Base-by-base conservation (phyloP, 306 rosid genomes). In the Glycine tomentella region DNA sequence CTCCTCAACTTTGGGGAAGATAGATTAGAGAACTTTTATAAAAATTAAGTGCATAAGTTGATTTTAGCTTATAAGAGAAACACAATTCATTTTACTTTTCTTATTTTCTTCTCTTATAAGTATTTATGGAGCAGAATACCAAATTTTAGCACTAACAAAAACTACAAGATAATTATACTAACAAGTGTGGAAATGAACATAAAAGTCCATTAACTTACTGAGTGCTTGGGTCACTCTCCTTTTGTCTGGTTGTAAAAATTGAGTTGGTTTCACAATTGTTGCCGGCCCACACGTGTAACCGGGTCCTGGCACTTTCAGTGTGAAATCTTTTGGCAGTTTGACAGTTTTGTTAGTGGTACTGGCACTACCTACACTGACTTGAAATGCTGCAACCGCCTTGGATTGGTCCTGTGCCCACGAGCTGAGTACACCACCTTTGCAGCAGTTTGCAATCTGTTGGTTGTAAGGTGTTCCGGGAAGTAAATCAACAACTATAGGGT, bases 371-470 rank as follows among this genome's bases (percentile, higher is more conserved):
- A 95, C 94, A 65, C 89, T 91, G n/a, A 92, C 44, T 87, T 92
- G 97, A 90, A 95, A 95, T 49, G 98, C 85, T 25, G 88, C 71
- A 10, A 69, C 90, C 0, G 95, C 90, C 38, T 89, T 86, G 58
- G 52, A 16, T 14, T 96, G 92, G 80, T 92, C 97, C 87, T 94
- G 97, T 5, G 48, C 91, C 93, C 88, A 90, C 33, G 98, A 92
- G 80, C 82, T 81, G 59, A 94, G 95, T 45, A 94, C 93, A 49
- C 98, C 97, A 7, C 98, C 98, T 88, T 84, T 91, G 87, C 98
- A 92, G 80, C 97, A 94, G 85, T 94, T 92, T n/a, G 92, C 76
- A 17, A 85, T 58, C 76, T 92, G 98, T 80, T 84, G 90, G 79
- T 91, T 94, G 86, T 91, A 94, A 51, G 97, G 95, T 7, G 95